Conservation (phyloP, 2,329 filamentous ascomycete genomes). For the Claviceps pusilla region DNA sequence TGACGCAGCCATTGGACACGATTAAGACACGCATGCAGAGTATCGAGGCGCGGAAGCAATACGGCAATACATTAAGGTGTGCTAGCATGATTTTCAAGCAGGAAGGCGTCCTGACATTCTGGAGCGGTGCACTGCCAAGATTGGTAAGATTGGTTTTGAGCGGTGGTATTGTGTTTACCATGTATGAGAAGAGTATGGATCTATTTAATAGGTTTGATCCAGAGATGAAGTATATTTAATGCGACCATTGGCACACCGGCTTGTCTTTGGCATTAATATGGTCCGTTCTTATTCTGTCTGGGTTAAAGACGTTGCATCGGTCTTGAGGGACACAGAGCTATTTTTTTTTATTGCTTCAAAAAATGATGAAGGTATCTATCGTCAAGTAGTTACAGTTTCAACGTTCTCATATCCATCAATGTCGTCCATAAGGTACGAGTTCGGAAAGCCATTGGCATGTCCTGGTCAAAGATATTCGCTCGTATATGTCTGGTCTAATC, state of each 20-base stretch:
- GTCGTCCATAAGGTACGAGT: neutral
- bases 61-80: constrained; percentile 80
- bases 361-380: neutral
- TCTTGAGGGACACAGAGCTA: too few relatives aligned
- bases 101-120: constrained; percentile 80
- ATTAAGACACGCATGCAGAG: constrained; percentile 98
- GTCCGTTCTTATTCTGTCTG: neutral
- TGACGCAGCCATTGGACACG: constrained; percentile 66
- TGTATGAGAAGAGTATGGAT: constrained; percentile 97
- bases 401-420: neutral
- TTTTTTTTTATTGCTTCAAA: too few relatives aligned
- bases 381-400: neutral
- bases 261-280: neutral
- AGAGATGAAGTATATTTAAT: constrained; percentile 62
- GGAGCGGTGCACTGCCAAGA: constrained; percentile 82
- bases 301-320: too few relatives aligned
- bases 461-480: neutral
- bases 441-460: neutral
- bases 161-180: constrained; percentile 93
- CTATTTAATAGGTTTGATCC: constrained; percentile 68
- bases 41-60: constrained; percentile 63
- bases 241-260: neutral
- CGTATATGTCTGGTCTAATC: neutral
- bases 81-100: constrained; percentile 71
- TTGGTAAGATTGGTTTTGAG: constrained; percentile 75